Base-by-base conservation (phyloP, 225 moss, liverwort and hornwort genomes). In the Pseudoscleropodium purum region DNA sequence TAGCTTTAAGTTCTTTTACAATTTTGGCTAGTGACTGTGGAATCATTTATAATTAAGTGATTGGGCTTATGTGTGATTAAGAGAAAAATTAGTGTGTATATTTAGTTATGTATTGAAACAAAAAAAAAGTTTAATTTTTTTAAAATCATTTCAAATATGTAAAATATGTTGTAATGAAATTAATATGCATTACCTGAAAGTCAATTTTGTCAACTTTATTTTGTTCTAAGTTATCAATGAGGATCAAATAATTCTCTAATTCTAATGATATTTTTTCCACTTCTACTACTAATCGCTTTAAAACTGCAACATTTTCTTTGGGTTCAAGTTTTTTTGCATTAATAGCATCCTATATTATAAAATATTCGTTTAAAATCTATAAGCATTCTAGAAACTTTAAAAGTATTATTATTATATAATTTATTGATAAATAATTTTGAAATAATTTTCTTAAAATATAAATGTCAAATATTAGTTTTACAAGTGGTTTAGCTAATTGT, bases 151-250 rank as follows among this genome's bases (percentile, higher is more conserved):
- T 47, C 15, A 64, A 82, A 11, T 47, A 24, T 34, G 7, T 11
- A 1, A 64, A 34, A 31, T 41, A 13, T 29, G 0, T 5, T 27
- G 31, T 20, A 10, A 27, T 21, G 7, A 15, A 11, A n/a, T 57
- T n/a, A 10, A 20, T 25, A 30, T 37, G 12, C 4, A 79, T 61
- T 9, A 94, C 98, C 88, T 97, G 95, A 84, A 96, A 94, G 29
- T 97, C 98, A 90, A 90, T 84, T 85, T 97, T 97, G 59, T 98
- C 97, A 82, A 95, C 94, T 92, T 98, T 98, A 33, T 91, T 94
- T 89, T 94, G 94, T 84, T 96, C 96, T 85, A 97, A 95, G 79
- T 89, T 94, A 77, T 95, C 93, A 61, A 97, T 95, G 39, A 98
- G 94, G 23, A 94, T 91, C 75, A 96, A 90, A 82, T 96, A 95